Conservation (phyloP, 148 eudicot species). For the Pharnaceum exiguum region DNA sequence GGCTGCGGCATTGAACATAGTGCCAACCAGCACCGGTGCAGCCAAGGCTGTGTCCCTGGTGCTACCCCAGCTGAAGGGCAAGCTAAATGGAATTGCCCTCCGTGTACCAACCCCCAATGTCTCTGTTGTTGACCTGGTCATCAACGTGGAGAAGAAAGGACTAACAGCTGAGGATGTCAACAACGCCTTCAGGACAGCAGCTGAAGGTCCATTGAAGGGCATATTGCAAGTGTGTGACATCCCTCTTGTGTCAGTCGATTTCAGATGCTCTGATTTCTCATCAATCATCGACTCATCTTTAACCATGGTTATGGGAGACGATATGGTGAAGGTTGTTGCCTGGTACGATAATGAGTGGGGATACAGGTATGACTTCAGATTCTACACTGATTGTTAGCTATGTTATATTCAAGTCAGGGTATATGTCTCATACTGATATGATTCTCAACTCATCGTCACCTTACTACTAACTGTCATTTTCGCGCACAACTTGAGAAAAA, state of each 20-base stretch:
- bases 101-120: constrained; percentile 99
- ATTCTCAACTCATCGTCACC: too few species aligned
- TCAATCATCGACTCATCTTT: constrained; percentile 88
- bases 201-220: constrained; percentile 84
- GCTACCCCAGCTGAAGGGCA: constrained; percentile 96
- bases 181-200: constrained; percentile 89
- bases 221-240: constrained; percentile 79
- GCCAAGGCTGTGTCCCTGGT: constrained; percentile 98
- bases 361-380: constrained; percentile 56
- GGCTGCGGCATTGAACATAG: constrained; percentile 98
- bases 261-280: constrained; percentile 86
- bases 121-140: constrained; percentile 94
- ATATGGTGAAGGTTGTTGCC: constrained; percentile 98
- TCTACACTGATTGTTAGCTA: background rate
- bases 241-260: constrained; percentile 94
- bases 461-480: too few species aligned
- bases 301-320: constrained; percentile 99
- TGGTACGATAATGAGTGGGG: constrained; percentile 99
- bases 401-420: too few species aligned
- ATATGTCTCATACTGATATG: too few species aligned
- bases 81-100: constrained; percentile 96
- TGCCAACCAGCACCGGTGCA: constrained; percentile 99
- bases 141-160: constrained; percentile 87
- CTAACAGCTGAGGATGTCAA: constrained; percentile 89
- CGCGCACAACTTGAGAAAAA: too few species aligned